Conservation (phyloP, 2,329 filamentous ascomycete species). For the Pseudogymnoascus sp. region DNA sequence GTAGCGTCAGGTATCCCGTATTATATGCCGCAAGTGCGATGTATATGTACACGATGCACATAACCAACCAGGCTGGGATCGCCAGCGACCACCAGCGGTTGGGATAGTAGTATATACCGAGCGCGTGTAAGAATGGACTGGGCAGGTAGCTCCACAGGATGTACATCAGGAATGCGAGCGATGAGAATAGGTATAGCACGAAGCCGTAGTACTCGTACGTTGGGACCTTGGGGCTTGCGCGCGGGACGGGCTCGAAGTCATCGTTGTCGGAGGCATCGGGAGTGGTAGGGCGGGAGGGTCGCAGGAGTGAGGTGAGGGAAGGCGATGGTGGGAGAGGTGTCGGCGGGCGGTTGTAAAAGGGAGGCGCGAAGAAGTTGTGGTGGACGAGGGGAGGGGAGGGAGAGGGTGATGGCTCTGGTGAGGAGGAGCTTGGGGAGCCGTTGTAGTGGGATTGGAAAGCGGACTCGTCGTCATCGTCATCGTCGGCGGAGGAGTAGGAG, state of each 20-base stretch:
- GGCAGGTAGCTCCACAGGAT: constrained; percentile 77
- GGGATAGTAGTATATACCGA: constrained; percentile 95
- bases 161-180: constrained; percentile 67
- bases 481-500: constrained; percentile 1
- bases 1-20: constrained; percentile 76
- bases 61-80: constrained; percentile 82
- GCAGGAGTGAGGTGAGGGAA: constrained; percentile 82
- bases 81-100: constrained; percentile 97
- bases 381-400: constrained; percentile 33
- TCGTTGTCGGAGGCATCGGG: constrained; percentile 89
- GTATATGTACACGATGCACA: constrained; percentile 85
- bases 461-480: constrained; percentile 20
- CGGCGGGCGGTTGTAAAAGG: constrained; percentile 95
- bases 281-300: constrained; percentile 84
- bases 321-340: constrained; percentile 89
- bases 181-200: constrained; percentile 86
- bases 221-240: constrained; percentile 86
- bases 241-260: constrained; percentile 62
- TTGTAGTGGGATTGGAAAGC: constrained; percentile 25
- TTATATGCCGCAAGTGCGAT: constrained; percentile 88
- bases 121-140: constrained; percentile 79
- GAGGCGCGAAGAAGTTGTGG: constrained; percentile 56
- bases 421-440: constrained; percentile 21
- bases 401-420: constrained; percentile 23
- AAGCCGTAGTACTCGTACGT: constrained; percentile 99